Evolutionary conservation across 805 yeast species (phyloP).

Genomic region (Tetrapisispora taiwanensis): DNA sequence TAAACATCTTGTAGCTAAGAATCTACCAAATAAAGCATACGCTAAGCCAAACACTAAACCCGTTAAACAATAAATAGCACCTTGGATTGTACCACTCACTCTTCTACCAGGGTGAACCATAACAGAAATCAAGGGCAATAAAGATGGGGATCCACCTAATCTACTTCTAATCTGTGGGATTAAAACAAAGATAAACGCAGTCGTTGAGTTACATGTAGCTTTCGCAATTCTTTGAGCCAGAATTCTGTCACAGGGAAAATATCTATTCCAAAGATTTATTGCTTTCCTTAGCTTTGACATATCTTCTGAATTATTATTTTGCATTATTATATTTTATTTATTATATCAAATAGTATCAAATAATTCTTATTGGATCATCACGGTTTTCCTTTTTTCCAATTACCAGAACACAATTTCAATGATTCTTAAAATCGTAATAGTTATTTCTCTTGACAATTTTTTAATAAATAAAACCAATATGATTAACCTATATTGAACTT

Average conservation of each 20-base stretch:
- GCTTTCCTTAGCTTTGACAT: not conserved
- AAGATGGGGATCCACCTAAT: slow-evolving; percentile 35
- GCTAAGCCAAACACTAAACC: slow-evolving; percentile 37
- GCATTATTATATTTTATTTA: not conserved
- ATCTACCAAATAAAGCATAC: slow-evolving; percentile 34
- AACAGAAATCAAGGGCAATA: slow-evolving; percentile 38
- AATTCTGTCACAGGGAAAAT: slow-evolving; percentile 27
- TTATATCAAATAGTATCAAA: no score
- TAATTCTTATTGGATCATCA: not conserved
- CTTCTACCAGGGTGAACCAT: slow-evolving; percentile 43
- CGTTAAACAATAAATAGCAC: slow-evolving; percentile 31
- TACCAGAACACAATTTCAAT: no score
- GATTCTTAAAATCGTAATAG: no score
- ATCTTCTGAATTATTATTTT: not conserved
- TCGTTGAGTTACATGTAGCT: slow-evolving; percentile 31
- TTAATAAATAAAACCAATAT: no score
- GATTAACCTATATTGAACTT: no score
- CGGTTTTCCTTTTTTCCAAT: no score
- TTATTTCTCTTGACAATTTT: no score
- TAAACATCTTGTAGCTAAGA: slow-evolving; percentile 32
- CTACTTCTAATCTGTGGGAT: slow-evolving; percentile 28
- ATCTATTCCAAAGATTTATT: slow-evolving; percentile 5
- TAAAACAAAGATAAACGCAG: slow-evolving; percentile 34
- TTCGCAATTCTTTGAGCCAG: slow-evolving; percentile 32
- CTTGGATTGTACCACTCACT: slow-evolving; percentile 38